Conservation (phyloP, 1,139 yeast genomes). For the Blastobotrys raffinosifermentans region DNA sequence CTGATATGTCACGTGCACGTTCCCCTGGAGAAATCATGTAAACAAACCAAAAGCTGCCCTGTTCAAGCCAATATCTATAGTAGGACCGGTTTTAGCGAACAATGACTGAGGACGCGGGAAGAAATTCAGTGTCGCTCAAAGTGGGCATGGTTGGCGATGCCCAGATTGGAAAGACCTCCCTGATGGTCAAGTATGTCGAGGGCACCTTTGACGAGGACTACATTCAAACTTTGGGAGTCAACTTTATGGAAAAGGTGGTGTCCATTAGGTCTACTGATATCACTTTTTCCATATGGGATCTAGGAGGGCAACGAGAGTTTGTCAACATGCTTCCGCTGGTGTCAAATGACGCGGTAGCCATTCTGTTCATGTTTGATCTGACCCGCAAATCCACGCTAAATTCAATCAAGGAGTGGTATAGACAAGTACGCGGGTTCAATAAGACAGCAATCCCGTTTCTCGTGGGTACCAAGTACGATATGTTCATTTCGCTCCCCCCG, state of each 20-base stretch:
- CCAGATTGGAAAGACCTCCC: slow-evolving; percentile 94
- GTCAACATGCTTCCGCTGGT: slow-evolving; percentile 95
- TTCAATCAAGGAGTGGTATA: slow-evolving; percentile 89
- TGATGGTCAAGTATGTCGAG: slow-evolving; percentile 96
- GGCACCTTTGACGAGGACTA: slow-evolving; percentile 90
- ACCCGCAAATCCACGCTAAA: slow-evolving; percentile 82
- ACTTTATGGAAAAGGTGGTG: slow-evolving; percentile 88
- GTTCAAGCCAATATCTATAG: background rate
- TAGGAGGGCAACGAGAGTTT: slow-evolving; percentile 95
- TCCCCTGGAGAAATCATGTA: slow-evolving; percentile 24
- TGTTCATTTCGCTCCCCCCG: slow-evolving; percentile 62
- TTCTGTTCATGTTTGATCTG: slow-evolving; percentile 86
- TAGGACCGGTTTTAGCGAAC: background rate
- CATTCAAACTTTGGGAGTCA: slow-evolving; percentile 91
- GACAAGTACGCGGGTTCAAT: slow-evolving; percentile 88
- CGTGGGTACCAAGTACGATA: slow-evolving; percentile 91
- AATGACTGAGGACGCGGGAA: too few relatives aligned
- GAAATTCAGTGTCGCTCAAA: slow-evolving; percentile 60
- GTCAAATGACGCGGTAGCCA: slow-evolving; percentile 89
- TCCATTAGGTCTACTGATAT: slow-evolving; percentile 84
- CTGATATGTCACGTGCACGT: slow-evolving; percentile 22
- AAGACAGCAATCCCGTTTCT: slow-evolving; percentile 88
- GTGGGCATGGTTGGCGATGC: slow-evolving; percentile 96
- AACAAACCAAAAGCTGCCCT: slow-evolving; percentile 7
- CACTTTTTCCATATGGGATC: slow-evolving; percentile 90